Evolutionary conservation across 768 basidiomycete species (phyloP), one percentile per base, ranked within the genome.

Genomic region (Tylopilus rubrobrunneus): DNA sequence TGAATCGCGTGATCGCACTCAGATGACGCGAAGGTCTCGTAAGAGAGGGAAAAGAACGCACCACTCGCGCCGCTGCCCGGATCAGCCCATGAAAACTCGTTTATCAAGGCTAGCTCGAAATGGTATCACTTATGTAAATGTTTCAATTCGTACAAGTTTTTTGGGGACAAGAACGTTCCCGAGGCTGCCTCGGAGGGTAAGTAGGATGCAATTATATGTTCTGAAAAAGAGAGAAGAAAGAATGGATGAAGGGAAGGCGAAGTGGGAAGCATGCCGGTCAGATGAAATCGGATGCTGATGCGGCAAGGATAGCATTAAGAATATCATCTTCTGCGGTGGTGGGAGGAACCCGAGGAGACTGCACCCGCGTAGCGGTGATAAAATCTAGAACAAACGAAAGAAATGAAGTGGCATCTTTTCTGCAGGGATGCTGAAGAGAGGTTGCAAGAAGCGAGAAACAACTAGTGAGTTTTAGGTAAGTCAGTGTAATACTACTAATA

Each of bases 401-500:
- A 36, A 62, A 62, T n/a, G n/a, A n/a, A n/a, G n/a, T n/a, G n/a
- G n/a, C n/a, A n/a, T n/a, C 34, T 49, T 62, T 52, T 56, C 57
- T 59, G 62, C 53, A 52, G 42, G 60, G 52, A 43, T 56, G 56
- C 55, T 46, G 52, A 50, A 53, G 42, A 56, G 55, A 47, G 61
- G 57, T 52, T 54, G 61, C 67, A 71, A 71, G 61, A 71, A 70
- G 48, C 50, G 55, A 50, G 49, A 57, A 57, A 54, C 49, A 50
- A 69, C 65, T 69, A 67, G 62, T 53, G 59, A 57, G 63, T 56
- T 62, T 66, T 66, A 66, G 57, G 52, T 59, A 62, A 62, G 64
- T 70, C 67, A 59, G 66, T 67, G 68, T 58, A 51, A 65, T 67
- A 67, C 67, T 68, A 65, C 63, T 67, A 67, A 61, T 62, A 69